These are phyloP conservation scores for Quercus tomentella DNA, from an alignment of 331 rosid genomes.

Conservation along the genomic window DNA sequence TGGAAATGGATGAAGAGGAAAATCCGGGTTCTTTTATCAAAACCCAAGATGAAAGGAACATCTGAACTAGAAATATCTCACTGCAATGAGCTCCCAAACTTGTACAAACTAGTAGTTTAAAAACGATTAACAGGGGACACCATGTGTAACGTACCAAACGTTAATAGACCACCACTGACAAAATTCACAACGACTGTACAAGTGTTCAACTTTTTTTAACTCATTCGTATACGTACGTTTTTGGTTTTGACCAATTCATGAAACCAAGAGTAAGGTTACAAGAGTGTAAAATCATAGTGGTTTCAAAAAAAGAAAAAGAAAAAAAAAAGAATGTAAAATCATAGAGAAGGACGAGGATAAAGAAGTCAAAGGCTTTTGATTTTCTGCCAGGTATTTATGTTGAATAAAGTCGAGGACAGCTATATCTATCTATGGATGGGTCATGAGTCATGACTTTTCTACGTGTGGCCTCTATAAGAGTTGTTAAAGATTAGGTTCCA, in stretches of 20 bases:
- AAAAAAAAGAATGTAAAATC: neutral
- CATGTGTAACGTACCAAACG: neutral
- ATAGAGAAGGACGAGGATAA: neutral
- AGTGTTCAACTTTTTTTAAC: neutral
- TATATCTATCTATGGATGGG: neutral
- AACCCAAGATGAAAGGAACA: no score
- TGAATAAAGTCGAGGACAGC: conserved; percentile 33
- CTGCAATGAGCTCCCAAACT: conserved; percentile 8
- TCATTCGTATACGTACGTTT: neutral
- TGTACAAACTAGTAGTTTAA: neutral
- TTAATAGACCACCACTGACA: neutral
- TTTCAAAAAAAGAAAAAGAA: no score
- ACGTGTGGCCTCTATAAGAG: neutral
- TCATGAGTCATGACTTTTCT: neutral
- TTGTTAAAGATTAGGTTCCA: neutral
- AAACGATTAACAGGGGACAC: neutral
- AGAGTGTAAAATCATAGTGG: no score
- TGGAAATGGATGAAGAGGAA: neutral
- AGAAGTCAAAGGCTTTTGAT: conserved; percentile 11
- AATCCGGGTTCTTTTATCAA: neutral
- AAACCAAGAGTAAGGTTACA: neutral
- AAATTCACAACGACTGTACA: conserved; percentile 8
- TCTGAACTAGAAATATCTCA: neutral
- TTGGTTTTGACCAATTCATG: conserved; percentile 37
- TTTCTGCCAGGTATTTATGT: neutral